Evolutionary conservation across 106 monocot genomes (phyloP), one percentile per base, ranked within the genome.

Genomic region (Agapanthus africanus): DNA sequence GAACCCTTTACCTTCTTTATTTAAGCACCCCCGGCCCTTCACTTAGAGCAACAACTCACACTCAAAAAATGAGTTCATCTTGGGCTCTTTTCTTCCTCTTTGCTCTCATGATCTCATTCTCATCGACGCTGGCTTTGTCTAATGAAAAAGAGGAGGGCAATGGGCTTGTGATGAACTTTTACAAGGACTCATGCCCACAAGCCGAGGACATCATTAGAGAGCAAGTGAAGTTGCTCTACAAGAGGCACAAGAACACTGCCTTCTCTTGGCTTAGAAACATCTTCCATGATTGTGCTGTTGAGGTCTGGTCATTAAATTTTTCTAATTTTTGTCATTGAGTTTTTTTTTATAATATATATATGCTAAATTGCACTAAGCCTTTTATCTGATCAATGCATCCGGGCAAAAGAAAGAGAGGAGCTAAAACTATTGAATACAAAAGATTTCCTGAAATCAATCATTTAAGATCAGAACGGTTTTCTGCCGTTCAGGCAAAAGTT

Each of bases 201-300:
- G 90, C 83, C 1, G 90, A 91, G 79, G 91, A 84, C 63, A 78
- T 91, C 65, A 87, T 91, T 74, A 81, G 47, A 38, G 87, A 91
- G 75, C 91, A 91, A 57, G 91, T 87, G 33, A 81, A 82, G 71
- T 77, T 91, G 44, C 87, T 91, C 63, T 91, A 87, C 87, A 91
- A 84, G 67, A 79, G 84, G 65, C 91, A 91, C 81, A 91, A 91
- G 87, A 91, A 91, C 91, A 91, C 91, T 51, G 87, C 91, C 67
- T 84, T 91, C 81, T 91, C 87, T 23, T 91, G 91, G 91, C 81
- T 91, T 66, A 77, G 91, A 68, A 87, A 87, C 84, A 77, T 91
- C 63, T 91, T 91, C 87, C 91, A 91, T 74, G 91, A 91, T 72
- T 86, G 90, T 54, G 90, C 90, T 59, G 90, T 91, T 49, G 39